Evolutionary conservation across 2,329 filamentous ascomycete genomes (phyloP).

Genomic region (Harringtonia aguacate): DNA sequence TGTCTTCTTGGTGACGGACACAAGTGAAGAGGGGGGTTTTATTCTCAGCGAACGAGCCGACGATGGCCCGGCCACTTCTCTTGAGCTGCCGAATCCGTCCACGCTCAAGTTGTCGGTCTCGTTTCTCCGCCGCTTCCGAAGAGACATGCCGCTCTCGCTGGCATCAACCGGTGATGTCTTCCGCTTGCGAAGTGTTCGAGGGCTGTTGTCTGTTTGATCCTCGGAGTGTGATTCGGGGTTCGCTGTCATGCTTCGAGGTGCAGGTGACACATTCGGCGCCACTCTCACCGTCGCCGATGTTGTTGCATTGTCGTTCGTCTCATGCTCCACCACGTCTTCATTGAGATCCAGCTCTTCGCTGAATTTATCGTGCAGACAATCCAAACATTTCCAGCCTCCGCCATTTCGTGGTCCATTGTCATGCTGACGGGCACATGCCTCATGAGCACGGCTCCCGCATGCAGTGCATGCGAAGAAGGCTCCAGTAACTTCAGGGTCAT

Average conservation of each 20-base stretch:
- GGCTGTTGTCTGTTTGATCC: slow-evolving; percentile 60
- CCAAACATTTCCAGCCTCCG: slow-evolving; percentile 45
- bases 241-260: slow-evolving; percentile 53
- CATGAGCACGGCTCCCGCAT: slow-evolving; percentile 79
- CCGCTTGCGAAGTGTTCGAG: slow-evolving; percentile 70
- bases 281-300: slow-evolving; percentile 11
- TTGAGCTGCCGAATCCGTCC: slow-evolving; percentile 20
- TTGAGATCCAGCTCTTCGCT: slow-evolving; percentile 11
- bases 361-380: slow-evolving; percentile 27
- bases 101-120: slow-evolving; percentile 30
- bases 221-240: slow-evolving; percentile 61
- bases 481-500: slow-evolving; percentile 74
- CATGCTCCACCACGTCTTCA: background rate
- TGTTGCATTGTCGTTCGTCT: background rate
- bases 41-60: slow-evolving; percentile 50
- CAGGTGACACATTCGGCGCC: slow-evolving; percentile 54
- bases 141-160: slow-evolving; percentile 40
- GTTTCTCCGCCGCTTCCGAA: slow-evolving; percentile 44
- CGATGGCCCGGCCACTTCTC: slow-evolving; percentile 24
- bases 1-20: slow-evolving; percentile 31
- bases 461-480: slow-evolving; percentile 63
- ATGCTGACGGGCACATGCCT: slow-evolving; percentile 73
- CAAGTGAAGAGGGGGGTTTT: slow-evolving; percentile 29
- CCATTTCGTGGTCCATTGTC: slow-evolving; percentile 50
- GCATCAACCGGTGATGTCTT: slow-evolving; percentile 65